Conservation (phyloP, 495 filamentous ascomycete genomes). For the Xylaria acuta region DNA sequence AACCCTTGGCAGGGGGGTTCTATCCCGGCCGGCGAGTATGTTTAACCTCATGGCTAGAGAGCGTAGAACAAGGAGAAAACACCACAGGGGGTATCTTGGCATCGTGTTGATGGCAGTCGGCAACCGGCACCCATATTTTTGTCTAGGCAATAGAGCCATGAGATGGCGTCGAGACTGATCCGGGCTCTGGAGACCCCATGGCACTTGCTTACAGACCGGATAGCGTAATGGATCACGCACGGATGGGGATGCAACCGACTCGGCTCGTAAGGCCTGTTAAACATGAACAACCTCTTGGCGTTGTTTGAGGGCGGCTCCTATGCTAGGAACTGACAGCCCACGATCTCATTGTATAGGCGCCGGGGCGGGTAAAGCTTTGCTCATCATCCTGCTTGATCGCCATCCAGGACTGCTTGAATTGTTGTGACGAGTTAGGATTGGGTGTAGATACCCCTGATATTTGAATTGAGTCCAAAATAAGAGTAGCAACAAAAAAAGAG, state of each 20-base stretch:
- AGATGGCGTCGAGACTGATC: constrained; percentile 28
- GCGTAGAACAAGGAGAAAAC: constrained; percentile 34
- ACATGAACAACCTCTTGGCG: constrained; percentile 15
- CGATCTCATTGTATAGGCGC: constrained; percentile 20
- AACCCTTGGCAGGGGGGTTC: constrained; percentile 31
- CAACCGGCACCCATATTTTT: neutral
- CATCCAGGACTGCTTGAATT: constrained; percentile 36
- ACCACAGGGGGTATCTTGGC: neutral
- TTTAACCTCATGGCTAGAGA: constrained; percentile 35
- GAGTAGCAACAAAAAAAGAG: neutral
- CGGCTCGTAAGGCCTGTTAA: constrained; percentile 14
- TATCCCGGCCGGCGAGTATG: constrained; percentile 29
- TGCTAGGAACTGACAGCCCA: constrained; percentile 1
- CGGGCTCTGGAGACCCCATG: constrained; percentile 8
- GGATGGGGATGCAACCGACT: constrained; percentile 46
- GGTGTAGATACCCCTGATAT: neutral
- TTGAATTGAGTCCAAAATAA: neutral
- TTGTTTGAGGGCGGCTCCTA: constrained; percentile 14
- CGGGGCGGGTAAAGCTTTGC: constrained; percentile 2
- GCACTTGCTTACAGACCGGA: neutral
- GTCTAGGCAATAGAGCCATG: neutral
- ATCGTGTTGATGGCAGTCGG: constrained; percentile 6
- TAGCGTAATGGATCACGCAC: constrained; percentile 41
- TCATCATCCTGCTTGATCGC: constrained; percentile 46
- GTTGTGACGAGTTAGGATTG: neutral